Percentiles rank a stretch among this genome's conserved stretches.
phyloP scores from a whole-genome alignment of 2,329 filamentous ascomycete species.

The Scytalidium lignicola region DNA sequence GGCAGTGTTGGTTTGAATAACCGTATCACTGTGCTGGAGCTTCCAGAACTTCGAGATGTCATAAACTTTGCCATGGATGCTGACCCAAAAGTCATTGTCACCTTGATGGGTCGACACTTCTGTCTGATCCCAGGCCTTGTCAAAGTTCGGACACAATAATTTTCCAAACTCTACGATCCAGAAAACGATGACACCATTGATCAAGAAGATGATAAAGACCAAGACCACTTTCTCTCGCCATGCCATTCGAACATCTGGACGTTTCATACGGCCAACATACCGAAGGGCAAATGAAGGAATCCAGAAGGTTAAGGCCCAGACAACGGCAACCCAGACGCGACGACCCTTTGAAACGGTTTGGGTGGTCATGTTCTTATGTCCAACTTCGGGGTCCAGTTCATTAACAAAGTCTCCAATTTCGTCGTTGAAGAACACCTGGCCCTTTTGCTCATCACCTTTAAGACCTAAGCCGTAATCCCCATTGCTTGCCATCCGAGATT shows the following conservation, averaged over 20 bases:
- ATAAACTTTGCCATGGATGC: constrained; percentile 83
- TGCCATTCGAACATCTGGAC: constrained; percentile 92
- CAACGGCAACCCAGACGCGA: constrained; percentile 72
- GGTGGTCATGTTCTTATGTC: constrained; percentile 71
- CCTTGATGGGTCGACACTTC: constrained; percentile 71
- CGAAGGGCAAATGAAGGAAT: constrained; percentile 81
- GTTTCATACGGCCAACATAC: constrained; percentile 90
- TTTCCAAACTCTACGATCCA: constrained; percentile 86
- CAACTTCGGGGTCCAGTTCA: constrained; percentile 71
- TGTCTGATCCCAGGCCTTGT: constrained; percentile 77
- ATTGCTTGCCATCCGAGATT: constrained; percentile 49
- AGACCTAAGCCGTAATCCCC: constrained; percentile 86
- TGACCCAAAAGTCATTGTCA: constrained; percentile 78
- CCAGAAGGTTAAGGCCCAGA: constrained; percentile 89
- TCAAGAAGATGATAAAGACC: constrained; percentile 70
- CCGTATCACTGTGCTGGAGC: constrained; percentile 72
- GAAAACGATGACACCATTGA: constrained; percentile 82
- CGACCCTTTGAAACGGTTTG: constrained; percentile 58
- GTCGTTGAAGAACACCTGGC: constrained; percentile 68
- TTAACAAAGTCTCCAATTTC: constrained; percentile 62
- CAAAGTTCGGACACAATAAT: constrained; percentile 81
- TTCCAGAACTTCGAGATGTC: constrained; percentile 88
- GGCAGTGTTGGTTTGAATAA: constrained; percentile 52
- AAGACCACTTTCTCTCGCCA: constrained; percentile 95
- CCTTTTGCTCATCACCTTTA: constrained; percentile 77